Evolutionary conservation across 257 asterid species (phyloP).

Genomic region (Solanum appendiculatum): DNA sequence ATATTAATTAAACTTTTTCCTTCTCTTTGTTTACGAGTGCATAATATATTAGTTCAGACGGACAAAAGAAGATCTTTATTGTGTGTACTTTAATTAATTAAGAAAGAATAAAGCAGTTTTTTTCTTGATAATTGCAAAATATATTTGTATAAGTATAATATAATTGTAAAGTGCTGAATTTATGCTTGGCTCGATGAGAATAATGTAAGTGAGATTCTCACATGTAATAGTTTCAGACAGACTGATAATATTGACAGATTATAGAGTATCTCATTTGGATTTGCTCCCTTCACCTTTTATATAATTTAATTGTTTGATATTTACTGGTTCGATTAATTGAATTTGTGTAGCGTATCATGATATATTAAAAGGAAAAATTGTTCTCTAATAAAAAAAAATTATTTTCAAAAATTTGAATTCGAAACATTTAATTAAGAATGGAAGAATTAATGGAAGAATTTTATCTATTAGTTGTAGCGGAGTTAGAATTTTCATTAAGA

Average conservation of each 20-base stretch:
- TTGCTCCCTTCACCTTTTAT: neutral
- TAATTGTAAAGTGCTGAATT: neutral
- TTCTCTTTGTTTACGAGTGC: neutral
- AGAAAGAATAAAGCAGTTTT: neutral
- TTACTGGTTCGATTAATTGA: neutral
- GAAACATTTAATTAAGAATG: neutral
- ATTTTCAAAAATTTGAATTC: neutral
- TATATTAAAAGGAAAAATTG: neutral
- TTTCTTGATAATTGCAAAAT: neutral
- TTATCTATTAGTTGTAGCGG: rapidly evolving
- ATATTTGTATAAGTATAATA: neutral
- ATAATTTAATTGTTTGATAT: neutral
- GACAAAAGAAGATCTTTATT: neutral
- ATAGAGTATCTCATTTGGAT: neutral
- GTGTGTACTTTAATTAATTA: neutral
- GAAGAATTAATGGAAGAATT: neutral
- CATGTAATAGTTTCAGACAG: neutral
- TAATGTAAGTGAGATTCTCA: neutral
- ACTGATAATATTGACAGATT: neutral
- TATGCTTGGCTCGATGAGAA: neutral
- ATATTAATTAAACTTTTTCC: neutral
- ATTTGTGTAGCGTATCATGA: neutral
- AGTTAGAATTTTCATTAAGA: neutral
- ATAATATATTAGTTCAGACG: neutral
- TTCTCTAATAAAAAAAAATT: neutral